Conservation (phyloP, 768 basidiomycete species). For the Peribolospora kevripleyi region DNA sequence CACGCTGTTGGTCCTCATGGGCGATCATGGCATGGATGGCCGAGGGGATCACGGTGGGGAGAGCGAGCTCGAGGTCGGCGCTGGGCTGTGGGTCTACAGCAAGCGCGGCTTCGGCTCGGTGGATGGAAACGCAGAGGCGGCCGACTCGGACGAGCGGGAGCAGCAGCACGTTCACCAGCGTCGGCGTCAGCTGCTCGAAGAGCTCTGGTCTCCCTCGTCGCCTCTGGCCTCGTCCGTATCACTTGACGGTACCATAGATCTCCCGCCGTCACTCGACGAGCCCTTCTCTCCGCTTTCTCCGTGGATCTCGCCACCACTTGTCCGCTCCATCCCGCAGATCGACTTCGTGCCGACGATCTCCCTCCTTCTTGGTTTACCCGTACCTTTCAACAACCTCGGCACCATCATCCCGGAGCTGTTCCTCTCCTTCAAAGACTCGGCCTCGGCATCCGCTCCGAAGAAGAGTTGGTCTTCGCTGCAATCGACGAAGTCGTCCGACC, state of each 20-base stretch:
- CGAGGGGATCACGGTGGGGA: conserved; percentile 93
- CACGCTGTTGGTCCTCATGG: conserved; percentile 70
- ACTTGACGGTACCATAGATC: background rate
- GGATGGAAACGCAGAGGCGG: background rate
- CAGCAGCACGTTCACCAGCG: background rate
- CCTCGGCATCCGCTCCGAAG: background rate
- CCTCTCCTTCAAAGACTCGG: conserved; percentile 21
- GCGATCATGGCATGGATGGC: conserved; percentile 93
- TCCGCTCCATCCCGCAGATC: conserved; percentile 59
- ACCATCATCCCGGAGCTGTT: conserved; percentile 79
- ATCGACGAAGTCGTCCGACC: conserved; percentile 11
- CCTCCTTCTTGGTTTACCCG: conserved; percentile 69
- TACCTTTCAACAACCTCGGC: conserved; percentile 90
- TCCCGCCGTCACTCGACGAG: conserved; percentile 14
- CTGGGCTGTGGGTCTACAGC: conserved; percentile 67
- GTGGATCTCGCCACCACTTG: conserved; percentile 17
- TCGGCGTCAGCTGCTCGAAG: background rate
- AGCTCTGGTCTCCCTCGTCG: conserved; percentile 14
- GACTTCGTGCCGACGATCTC: conserved; percentile 74
- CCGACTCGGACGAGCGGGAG: background rate
- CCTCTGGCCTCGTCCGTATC: conserved; percentile 1
- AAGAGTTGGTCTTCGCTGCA: background rate
- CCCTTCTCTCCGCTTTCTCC: background rate
- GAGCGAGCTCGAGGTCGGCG: conserved; percentile 52
- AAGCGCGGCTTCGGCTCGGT: conserved; percentile 4